Evolutionary conservation across 2,329 filamentous ascomycete genomes (phyloP), one percentile per base, ranked within the genome.

Genomic region (Aureobasidium sp.): DNA sequence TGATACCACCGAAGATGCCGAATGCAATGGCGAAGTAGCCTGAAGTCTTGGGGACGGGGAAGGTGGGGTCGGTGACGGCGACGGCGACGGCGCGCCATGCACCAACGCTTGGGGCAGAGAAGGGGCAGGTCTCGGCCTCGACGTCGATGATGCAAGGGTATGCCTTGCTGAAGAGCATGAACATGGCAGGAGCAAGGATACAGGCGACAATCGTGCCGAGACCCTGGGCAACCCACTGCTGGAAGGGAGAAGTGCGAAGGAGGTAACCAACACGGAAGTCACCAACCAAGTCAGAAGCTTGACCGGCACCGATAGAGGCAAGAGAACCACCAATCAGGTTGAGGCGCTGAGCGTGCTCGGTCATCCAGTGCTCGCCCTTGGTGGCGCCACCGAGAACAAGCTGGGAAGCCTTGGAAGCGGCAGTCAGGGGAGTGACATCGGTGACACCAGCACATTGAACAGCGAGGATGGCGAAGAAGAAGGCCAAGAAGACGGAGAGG

Each of bases 261-360:
- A 89, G 77, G 77, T 87, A 88, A 5, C 85, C 86, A 44, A 85
- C 84, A 37, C 85, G 80, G 79, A 88, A 88, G 68, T 89, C 86
- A 61, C 78, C 78, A 39, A 83, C 81, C 17, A 88, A 74, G 57
- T 80, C 75, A 40, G 76, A 79, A 48, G 74, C 70, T 62, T 77
- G 74, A 63, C 73, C 72, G 60, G 74, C 72, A 57, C 73, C 73
- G 62, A 76, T 74, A 60, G 67, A 71, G 27, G 72, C 74, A 19
- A 77, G 67, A n/a, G 75, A 74, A 45, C 85, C 85, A 45, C 85
- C 85, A 35, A 87, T 79, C 33, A 88, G 73, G 75, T 89, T 89
- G 73, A 88, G 79, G 56, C 79, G 77, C 73, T 88, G 86, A 0
- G 85, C 83, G 17, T 81, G 72, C 7, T 73, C 66, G 61, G 81